Base-by-base conservation (phyloP, 306 rosid species). In the Trifolium pratense region DNA sequence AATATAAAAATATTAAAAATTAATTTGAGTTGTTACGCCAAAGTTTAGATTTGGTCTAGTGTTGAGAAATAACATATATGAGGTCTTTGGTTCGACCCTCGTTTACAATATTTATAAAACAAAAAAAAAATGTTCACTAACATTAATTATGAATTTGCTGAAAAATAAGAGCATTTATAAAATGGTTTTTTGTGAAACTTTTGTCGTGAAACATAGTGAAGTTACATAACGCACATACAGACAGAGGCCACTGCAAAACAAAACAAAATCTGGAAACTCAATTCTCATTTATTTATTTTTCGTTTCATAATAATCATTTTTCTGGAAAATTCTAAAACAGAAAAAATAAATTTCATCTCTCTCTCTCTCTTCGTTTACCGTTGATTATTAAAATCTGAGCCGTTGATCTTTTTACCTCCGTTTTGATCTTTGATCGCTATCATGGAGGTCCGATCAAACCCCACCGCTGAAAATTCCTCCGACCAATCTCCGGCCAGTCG, bases 391-490 rank as follows among this genome's bases (percentile, higher is more conserved):
- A 75, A 66, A 66, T 75, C 83, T 48, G n/a, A 59, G 9, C 78
- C 78, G 25, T 75, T 71, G 36, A 71, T 66, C 51, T 53, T 21
- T 18, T n/a, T 79, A 23, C 75, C 61, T 77, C 57, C 31, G 23
- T 66, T 39, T 74, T 73, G 70, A 73, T 79, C 79, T 79, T 79
- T 74, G 71, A 53, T 78, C 84, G 72, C 70, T 23, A 26, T 55
- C 76, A 88, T 91, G 99, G 99, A 94, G 85, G 90, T 87, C 65
- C 87, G 95, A 21, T 78, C 92, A 62, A 82, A 83, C 77, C 75
- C 83, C 69, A 75, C 87, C 76, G 75, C 79, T 70, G 96, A 86
- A 36, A 81, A 89, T 79, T 84, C 92, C 62, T 76, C 93, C 68
- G 79, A 13, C 48, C 62, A 80, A 68, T 86, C 84, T 75, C 91